phyloP scores from a whole-genome alignment of 345 rosid species.

The Schrenkiella parvula region DNA sequence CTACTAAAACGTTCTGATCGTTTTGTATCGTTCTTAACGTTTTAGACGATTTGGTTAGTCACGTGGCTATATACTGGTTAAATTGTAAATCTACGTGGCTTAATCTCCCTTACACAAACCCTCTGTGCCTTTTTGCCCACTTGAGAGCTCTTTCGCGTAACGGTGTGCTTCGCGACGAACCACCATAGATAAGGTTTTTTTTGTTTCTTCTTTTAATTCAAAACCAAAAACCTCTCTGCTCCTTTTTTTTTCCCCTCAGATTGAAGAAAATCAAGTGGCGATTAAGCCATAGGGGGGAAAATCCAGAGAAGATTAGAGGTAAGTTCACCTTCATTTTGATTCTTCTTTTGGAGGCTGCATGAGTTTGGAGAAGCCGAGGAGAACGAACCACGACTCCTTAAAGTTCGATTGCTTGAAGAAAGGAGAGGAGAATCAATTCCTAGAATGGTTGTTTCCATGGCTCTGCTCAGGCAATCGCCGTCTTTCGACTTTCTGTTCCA shows the following conservation, averaged over 20 bases:
- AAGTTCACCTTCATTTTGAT: neutral
- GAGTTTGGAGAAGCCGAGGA: constrained; percentile 40
- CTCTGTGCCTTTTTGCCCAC: neutral
- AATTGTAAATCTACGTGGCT: constrained; percentile 21
- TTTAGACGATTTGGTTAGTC: neutral
- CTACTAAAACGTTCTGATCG: too few species aligned
- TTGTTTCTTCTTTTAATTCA: neutral
- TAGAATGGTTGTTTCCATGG: constrained; percentile 45
- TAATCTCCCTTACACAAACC: constrained; percentile 31
- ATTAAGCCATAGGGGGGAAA: neutral
- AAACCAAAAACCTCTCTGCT: neutral
- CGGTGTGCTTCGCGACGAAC: constrained; percentile 30
- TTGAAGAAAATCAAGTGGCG: neutral
- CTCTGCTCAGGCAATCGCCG: constrained; percentile 38
- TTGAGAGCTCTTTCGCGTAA: constrained; percentile 13
- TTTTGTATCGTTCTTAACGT: too few species aligned
- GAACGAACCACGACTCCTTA: constrained; percentile 27
- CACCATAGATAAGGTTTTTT: constrained; percentile 33
- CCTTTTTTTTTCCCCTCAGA: neutral
- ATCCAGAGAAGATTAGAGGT: neutral
- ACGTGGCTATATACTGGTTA: constrained; percentile 27
- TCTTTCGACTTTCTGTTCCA: constrained; percentile 28
- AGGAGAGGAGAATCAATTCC: constrained; percentile 13
- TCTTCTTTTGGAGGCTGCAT: constrained; percentile 42
- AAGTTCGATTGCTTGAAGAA: constrained; percentile 42